Evolutionary conservation across 2,329 filamentous ascomycete species (phyloP).

Genomic region (Clarireedia monteithiana): DNA sequence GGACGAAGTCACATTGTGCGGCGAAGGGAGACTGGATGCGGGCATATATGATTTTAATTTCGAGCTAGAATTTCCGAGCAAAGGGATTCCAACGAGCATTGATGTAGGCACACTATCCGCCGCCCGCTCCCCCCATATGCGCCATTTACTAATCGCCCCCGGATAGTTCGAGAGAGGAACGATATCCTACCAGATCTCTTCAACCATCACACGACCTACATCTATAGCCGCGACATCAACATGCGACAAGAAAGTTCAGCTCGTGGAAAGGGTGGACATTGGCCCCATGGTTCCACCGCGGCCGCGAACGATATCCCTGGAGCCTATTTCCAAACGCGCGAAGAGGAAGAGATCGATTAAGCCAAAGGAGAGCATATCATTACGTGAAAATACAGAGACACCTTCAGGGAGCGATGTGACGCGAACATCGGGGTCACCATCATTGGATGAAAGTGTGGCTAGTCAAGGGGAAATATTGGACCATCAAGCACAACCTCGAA

Average conservation of each 20-base stretch:
- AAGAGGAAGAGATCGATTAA: conserved; percentile 37
- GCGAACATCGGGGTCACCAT: conserved; percentile 17
- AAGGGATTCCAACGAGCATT: conserved; percentile 80
- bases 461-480: conserved; percentile 29
- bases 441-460: conserved; percentile 25
- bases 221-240: conserved; percentile 73
- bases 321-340: conserved; percentile 69
- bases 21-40: conserved; percentile 66
- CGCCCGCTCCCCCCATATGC: neutral
- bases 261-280: conserved; percentile 80
- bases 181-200: conserved; percentile 83
- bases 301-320: conserved; percentile 75
- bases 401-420: conserved; percentile 19
- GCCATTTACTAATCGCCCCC: conserved; percentile 1
- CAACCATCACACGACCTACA: conserved; percentile 82
- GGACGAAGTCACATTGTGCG: conserved; percentile 73
- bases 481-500: conserved; percentile 37
- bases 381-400: conserved; percentile 18
- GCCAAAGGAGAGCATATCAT: conserved; percentile 14
- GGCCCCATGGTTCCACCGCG: conserved; percentile 66
- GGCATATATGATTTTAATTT: conserved; percentile 76
- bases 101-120: conserved; percentile 55
- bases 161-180: conserved; percentile 86
- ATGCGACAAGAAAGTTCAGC: conserved; percentile 72
- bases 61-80: conserved; percentile 60